phyloP scores from a whole-genome alignment of 768 basidiomycete genomes.

The Mycena galopus region DNA sequence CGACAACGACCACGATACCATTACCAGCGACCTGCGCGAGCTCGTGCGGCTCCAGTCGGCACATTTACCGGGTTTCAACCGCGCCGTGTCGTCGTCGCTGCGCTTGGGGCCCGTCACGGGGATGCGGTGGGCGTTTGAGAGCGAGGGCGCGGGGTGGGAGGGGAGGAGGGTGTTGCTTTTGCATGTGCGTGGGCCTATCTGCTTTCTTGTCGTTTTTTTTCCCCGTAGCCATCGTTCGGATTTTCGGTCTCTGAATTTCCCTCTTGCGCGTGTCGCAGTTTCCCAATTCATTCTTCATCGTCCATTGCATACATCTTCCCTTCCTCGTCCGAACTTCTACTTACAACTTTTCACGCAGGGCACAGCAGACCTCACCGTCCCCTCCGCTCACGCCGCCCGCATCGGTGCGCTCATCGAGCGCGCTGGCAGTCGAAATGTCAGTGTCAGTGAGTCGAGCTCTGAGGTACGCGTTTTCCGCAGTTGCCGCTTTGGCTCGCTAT shows the following conservation, averaged over 20 bases:
- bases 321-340: background rate
- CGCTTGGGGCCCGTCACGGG: conserved; percentile 81
- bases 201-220: background rate
- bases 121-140: conserved; percentile 64
- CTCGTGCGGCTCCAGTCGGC: conserved; percentile 85
- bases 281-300: too few species aligned
- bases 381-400: conserved; percentile 63
- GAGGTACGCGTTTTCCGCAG: background rate
- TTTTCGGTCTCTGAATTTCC: too few species aligned
- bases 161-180: conserved; percentile 70
- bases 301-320: background rate
- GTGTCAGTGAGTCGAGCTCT: background rate
- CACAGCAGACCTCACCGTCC: conserved; percentile 70
- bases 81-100: conserved; percentile 81
- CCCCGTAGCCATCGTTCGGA: too few species aligned
- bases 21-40: conserved; percentile 47
- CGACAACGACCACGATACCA: background rate
- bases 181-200: conserved; percentile 59
- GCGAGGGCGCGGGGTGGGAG: conserved; percentile 60
- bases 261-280: too few species aligned
- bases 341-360: conserved; percentile 54
- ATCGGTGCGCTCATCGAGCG: conserved; percentile 45
- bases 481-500: too few species aligned
- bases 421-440: too few species aligned
- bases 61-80: conserved; percentile 80